Evolutionary conservation across 495 filamentous ascomycete species (phyloP), one percentile per base, ranked within the genome.

Genomic region (Aspergillus incahuasiensis): DNA sequence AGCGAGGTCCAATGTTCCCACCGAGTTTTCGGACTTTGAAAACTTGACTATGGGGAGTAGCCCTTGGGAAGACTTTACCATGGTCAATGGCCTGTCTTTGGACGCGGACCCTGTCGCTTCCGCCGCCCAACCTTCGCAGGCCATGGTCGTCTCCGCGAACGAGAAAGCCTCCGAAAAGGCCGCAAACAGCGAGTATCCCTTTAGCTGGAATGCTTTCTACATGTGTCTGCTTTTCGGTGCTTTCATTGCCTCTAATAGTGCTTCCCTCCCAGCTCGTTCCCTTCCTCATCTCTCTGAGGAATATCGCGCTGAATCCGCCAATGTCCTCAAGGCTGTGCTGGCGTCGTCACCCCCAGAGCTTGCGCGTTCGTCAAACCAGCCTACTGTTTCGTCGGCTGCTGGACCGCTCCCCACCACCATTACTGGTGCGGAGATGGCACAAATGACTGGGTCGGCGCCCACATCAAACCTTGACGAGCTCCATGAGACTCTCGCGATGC

Each of bases 201-300:
- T 86, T 69, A 72, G 74, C 70, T 79, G 81, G 71, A 83, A 84
- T 34, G 68, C 79, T 25, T 79, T 84, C 64, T 78, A 77, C 62
- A 82, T 84, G 91, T 89, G 96, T 61, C 89, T 98, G 57, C 88
- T 98, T 54, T 92, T 95, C 64, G 94, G 94, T 63, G 94, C 94
- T 48, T 97, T 95, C 69, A 91, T 97, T 57, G 91, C 92, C 50
- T 96, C 92, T 43, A 95, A 92, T 75, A 81, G 79, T 49, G 73
- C 81, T 3, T 72, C 83, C 68, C 65, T 86, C 63, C 59, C 85
- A 62, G 60, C 83, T 42, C 73, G 72, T 24, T 74, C 73, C 0
- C 84, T 97, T 62, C 92, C 92, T 28, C 86, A 86, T 58, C 85
- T 98, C 60, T 90, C 94, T 18, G 90, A 96, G 54, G 92, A 97